Evolutionary conservation across 495 filamentous ascomycete genomes (phyloP).

Genomic region (Cladorrhinum samala): DNA sequence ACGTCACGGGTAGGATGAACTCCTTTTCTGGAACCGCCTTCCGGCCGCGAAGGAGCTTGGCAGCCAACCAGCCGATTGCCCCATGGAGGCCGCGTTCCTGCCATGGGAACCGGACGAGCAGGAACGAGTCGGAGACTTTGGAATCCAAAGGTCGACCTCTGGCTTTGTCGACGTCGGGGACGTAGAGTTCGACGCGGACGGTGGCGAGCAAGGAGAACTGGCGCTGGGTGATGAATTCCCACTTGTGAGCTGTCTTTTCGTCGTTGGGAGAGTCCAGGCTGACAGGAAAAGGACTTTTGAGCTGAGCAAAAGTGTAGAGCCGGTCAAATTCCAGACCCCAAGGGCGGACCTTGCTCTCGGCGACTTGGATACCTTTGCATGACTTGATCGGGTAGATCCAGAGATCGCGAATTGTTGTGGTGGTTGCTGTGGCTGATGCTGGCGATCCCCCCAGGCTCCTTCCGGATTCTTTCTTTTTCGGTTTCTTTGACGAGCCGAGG

Average conservation of each 20-base stretch:
- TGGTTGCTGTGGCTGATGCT: conserved; percentile 31
- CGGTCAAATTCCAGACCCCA: conserved; percentile 79
- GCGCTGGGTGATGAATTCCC: conserved; percentile 77
- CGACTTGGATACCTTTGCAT: conserved; percentile 73
- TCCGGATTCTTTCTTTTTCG: conserved; percentile 24
- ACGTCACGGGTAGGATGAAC: conserved; percentile 59
- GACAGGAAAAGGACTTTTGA: conserved; percentile 48
- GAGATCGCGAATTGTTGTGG: conserved; percentile 60
- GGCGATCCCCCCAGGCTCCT: conserved; percentile 13
- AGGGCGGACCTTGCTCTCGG: conserved; percentile 56
- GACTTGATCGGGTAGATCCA: conserved; percentile 88
- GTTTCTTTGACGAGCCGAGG: conserved; percentile 13
- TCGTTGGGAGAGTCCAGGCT: conserved; percentile 29
- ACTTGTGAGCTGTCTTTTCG: conserved; percentile 48
- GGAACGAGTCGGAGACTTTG: conserved; percentile 46
- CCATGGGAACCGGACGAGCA: conserved; percentile 58
- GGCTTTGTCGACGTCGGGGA: conserved; percentile 58
- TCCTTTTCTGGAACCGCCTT: conserved; percentile 42
- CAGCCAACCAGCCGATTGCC: conserved; percentile 29
- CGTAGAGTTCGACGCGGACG: conserved; percentile 71
- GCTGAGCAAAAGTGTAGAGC: conserved; percentile 74
- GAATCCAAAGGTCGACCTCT: conserved; percentile 29
- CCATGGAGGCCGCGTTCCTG: conserved; percentile 40
- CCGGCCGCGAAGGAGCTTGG: conserved; percentile 40
- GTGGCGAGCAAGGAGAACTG: conserved; percentile 66